Base-by-base conservation (phyloP, 1,139 yeast genomes). In the Suhomyces kunorum region DNA sequence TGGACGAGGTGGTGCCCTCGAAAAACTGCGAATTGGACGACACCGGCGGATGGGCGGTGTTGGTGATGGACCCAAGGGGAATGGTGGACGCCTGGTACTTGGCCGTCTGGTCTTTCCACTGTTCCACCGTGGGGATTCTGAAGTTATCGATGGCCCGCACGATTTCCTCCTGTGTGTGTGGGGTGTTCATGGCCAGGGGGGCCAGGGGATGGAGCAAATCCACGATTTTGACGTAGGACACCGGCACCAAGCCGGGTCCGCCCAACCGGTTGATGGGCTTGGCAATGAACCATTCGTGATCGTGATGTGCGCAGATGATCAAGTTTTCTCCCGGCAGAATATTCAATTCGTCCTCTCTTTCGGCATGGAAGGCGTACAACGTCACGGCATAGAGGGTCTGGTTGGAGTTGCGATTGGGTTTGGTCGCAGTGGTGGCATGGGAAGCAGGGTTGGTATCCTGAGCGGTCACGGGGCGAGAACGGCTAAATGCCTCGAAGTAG, bases 191-290 rank as follows among this genome's bases (percentile, higher is more conserved):
- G 6, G 47, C 48, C 26, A 43, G 45, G 11, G 48, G 39, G 1
- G 87, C 71, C 12, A 54, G 34, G 1, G 73, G 68, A 39, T 68
- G 65, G 26, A 81, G 71, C 44, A 89, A 76, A 59, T 92, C 96
- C 30, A 92, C 80, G 34, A 92, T 78, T 56, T 87, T 87, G 23
- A 92, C 95, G 58, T 87, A 92, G 19, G 88, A 80, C 4, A 87
- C 94, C 0, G 98, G 98, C 9, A 92, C 95, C 42, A 92, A 72
- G 1, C 98, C 98, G 0, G 98, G 98, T 0, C 98, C 98, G 12
- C 98, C 98, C 36, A 92, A 71, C 39, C 97, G 73, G 47, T 94
- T 95, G 39, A 92, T 87, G 6, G 97, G 97, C 60, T 92, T 92
- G 11, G 98, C 98, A 43, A 92, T 94, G 56, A 89, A 90, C 98